Conservation (phyloP, 2,329 filamentous ascomycete genomes). For the Aspergillus hortae region DNA sequence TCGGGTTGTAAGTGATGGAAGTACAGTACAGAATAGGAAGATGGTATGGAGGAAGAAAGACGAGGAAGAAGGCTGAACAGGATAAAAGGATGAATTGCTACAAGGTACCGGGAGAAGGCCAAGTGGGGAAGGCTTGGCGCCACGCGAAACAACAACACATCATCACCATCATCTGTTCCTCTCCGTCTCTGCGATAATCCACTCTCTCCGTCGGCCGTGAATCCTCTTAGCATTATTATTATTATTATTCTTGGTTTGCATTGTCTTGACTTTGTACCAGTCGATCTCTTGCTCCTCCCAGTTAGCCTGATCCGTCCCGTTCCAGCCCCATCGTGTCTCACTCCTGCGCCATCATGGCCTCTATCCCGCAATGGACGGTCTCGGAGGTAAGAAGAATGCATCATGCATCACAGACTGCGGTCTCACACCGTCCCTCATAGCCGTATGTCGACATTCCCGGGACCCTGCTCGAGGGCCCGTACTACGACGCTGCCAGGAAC, state of each 20-base stretch:
- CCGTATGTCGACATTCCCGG: conserved; percentile 38
- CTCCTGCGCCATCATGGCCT: conserved; percentile 23
- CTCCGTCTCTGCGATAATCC: not conserved
- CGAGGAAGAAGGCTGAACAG: too few relatives aligned
- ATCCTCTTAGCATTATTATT: not conserved
- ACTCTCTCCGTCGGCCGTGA: not conserved
- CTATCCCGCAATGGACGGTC: conserved; percentile 45
- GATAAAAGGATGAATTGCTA: too few relatives aligned
- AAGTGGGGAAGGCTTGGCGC: not conserved
- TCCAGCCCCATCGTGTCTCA: not conserved
- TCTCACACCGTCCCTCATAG: conserved; percentile 21
- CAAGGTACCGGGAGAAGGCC: too few relatives aligned
- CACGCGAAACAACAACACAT: not conserved
- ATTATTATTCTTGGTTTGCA: not conserved
- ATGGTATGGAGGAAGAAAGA: too few relatives aligned
- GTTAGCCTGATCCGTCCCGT: not conserved
- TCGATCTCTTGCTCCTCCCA: not conserved
- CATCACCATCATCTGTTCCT: not conserved
- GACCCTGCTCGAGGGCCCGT: conserved; percentile 41
- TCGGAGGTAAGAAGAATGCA: conserved; percentile 33
- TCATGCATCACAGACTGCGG: not conserved
- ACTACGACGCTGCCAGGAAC: conserved; percentile 35
- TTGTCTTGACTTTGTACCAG: not conserved
- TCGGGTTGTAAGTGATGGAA: too few relatives aligned
- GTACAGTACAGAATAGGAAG: too few relatives aligned